Base-by-base conservation (phyloP, 495 filamentous ascomycete genomes). In the Umbilicaria muhlenbergii region DNA sequence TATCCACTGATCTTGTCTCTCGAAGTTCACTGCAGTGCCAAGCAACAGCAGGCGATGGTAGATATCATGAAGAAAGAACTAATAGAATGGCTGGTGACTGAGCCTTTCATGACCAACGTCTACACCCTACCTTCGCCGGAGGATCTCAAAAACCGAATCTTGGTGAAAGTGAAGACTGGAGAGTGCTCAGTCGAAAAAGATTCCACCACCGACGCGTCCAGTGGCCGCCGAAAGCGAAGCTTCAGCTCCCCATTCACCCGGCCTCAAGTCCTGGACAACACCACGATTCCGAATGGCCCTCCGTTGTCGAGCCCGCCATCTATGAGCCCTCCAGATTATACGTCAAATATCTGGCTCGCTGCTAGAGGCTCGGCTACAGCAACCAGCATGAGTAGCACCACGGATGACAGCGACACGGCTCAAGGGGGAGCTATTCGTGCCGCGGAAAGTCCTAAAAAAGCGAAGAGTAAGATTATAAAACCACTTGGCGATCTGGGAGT, bases 1-100 rank as follows among this genome's bases (percentile, higher is more conserved):
- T 94, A 86, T 47, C 91, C 91, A 7, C 70, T 98, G 7, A 92
- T 88, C 59, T 72, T 98, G 38, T 96, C 91, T 13, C 79, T 98
- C 17, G 91, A 98, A 54, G 88, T 98, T 14, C 91, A 94, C 57
- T 98, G 91, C 69, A 78, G 71, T 50, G 59, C 77, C 10, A 70
- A 80, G 39, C 89, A 94, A 52, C 91, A 98, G 58, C 64, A 74
- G 34, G 73, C 70, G 33, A 95, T 98, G 89, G 85, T 86, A 17
- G 79, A 83, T 40, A 91, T 86, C 45, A 92, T 98, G 77, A 78
- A 77, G 42, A 75, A 81, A 19, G 73, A 78, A 15, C 87, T 94
- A 57, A 82, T 79, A 28, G 71, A 82, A 17, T 76, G 77, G 53
- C 75, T 98, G 10, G 62, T 96, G 17, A 70, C 77, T 2, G 73